Base-by-base conservation (phyloP, 352 stramenopile genomes). In the Halophytophthora polymorphica region DNA sequence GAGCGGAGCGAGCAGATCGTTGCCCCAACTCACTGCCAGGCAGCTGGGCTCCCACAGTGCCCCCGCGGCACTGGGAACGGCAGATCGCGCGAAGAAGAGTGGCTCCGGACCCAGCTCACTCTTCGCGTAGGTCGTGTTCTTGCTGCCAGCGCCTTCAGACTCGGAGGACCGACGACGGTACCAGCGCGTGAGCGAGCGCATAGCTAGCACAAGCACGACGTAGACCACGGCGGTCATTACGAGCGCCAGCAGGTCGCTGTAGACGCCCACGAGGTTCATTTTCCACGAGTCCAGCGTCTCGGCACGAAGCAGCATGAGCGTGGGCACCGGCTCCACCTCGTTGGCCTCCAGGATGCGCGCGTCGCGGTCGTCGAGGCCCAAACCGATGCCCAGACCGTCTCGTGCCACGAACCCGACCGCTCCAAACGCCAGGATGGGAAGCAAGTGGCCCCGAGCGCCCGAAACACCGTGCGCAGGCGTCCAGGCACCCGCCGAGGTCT, bases 201-300 rank as follows among this genome's bases (percentile, higher is more conserved):
- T 15, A 15, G 35, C 19, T 28, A 77, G 33, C 19, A 71, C 52
- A 6, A 56, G 40, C 10, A 70, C 23, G 12, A 74, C 52, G 40
- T 83, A 83, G 15, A 66, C 64, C 21, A 66, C 53, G 0, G 54
- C 55, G n/a, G 69, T 76, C 37, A 83, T 61, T 39, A 49, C 56
- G 23, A 83, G 49, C n/a, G 69, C 59, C 21, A 79, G 44, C 22
- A 75, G 61, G 35, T 80, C 71, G 47, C 71, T 77, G 63, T 77
- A 83, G 37, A 77, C 56, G 12, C 71, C 71, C 42, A 73, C 69
- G 3, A 75, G 63, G 39, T 79, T 80, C 69, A 79, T 83, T 43
- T 83, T 83, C 71, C 71, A 83, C 15, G 57, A 65, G 47, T 83
- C 71, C 23, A 79, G 54, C 15, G 66, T 77, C 56, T 83, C 71